Percentiles rank a stretch among this genome's conserved stretches.
Conservation (phyloP, 2,329 filamentous ascomycete genomes). For the Ophiosphaerella narmari region DNA sequence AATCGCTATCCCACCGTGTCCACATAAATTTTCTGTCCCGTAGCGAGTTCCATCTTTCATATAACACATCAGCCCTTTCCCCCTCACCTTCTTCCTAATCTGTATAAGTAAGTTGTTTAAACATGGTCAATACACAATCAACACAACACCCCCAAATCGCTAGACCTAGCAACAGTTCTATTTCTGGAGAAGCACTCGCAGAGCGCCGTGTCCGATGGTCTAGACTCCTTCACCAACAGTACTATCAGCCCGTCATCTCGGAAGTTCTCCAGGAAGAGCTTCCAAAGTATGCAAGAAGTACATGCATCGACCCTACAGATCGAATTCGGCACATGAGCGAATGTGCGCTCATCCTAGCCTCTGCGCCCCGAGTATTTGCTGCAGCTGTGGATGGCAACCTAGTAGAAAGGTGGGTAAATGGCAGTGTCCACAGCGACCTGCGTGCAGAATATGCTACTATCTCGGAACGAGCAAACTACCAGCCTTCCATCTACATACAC, state of each 20-base stretch:
- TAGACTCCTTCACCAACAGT: conserved; percentile 14
- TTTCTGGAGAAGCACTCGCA: conserved; percentile 10
- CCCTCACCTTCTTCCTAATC: neutral
- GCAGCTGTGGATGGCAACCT: conserved; percentile 34
- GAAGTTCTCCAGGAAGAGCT: conserved; percentile 31
- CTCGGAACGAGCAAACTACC: conserved; percentile 20
- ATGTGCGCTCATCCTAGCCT: conserved; percentile 34
- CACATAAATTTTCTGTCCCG: too few relatives aligned
- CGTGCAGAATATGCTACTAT: conserved; percentile 25
- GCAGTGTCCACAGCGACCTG: conserved; percentile 11
- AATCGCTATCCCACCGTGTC: too few relatives aligned
- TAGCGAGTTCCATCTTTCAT: too few relatives aligned
- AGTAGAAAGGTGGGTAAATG: conserved; percentile 12
- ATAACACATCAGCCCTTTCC: too few relatives aligned
- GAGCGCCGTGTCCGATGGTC: conserved; percentile 21
- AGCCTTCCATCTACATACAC: conserved; percentile 38
- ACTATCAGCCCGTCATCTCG: conserved; percentile 28
- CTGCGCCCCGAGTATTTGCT: conserved; percentile 24
- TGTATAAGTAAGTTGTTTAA: too few relatives aligned
- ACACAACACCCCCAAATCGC: neutral
- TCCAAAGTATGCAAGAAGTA: conserved; percentile 26
- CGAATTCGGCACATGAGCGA: conserved; percentile 20
- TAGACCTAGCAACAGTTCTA: too few relatives aligned
- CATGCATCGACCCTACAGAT: conserved; percentile 13
- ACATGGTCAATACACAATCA: conserved; percentile 9